These are phyloP conservation scores for Fagus sylvatica DNA, from an alignment of 306 rosid genomes.

Conservation along the genomic window DNA sequence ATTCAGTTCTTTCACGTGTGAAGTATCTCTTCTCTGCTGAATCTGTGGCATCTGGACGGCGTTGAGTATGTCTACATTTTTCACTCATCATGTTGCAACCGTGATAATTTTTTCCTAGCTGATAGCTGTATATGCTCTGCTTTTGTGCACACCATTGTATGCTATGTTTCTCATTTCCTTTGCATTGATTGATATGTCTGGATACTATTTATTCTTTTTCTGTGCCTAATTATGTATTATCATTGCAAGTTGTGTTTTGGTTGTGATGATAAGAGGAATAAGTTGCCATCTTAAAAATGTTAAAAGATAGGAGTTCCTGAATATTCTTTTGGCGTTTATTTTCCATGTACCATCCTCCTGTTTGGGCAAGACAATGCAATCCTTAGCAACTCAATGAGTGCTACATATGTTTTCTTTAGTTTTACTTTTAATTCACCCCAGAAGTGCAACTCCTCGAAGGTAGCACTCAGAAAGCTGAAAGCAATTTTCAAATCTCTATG, in stretches of 20 bases:
- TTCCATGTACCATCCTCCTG: too few species aligned
- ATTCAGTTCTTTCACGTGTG: constrained; percentile 53
- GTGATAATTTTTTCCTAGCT: neutral
- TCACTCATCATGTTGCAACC: constrained; percentile 2
- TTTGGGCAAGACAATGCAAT: too few species aligned
- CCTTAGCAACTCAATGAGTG: too few species aligned
- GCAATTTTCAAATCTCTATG: too few species aligned
- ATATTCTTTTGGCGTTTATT: too few species aligned
- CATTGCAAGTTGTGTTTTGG: constrained; percentile 8
- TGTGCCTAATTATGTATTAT: neutral
- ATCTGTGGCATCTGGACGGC: constrained; percentile 53
- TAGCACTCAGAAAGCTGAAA: too few species aligned
- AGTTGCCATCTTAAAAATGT: too few species aligned
- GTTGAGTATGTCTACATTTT: constrained; percentile 16
- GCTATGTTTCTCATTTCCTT: neutral
- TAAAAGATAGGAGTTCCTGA: too few species aligned
- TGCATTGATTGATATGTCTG: constrained; percentile 10
- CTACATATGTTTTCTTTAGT: too few species aligned
- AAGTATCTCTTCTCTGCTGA: constrained; percentile 50
- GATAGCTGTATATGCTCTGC: neutral
- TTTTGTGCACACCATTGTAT: neutral
- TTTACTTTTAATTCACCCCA: too few species aligned
- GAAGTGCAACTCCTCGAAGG: too few species aligned
- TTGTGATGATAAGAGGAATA: neutral
- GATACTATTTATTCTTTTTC: constrained; percentile 8